Percentiles rank a stretch among this genome's conserved stretches.
These are phyloP conservation scores for Synchytrium microbalum DNA, from an alignment of 371 early-diverging fungal genomes.

Conservation along the genomic window DNA sequence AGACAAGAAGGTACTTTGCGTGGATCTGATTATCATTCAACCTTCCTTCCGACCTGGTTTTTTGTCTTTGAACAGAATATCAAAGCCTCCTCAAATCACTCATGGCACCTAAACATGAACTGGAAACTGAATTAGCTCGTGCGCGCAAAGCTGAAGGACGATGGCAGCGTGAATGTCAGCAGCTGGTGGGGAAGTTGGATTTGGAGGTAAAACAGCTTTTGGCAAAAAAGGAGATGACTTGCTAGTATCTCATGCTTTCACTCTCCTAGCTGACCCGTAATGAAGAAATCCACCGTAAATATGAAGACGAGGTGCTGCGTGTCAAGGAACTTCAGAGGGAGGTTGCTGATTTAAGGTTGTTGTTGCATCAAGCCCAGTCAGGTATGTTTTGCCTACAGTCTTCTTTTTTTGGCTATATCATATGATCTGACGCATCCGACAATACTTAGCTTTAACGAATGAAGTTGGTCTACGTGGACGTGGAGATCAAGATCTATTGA, in stretches of 20 bases:
- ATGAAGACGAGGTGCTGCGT: constrained; percentile 26
- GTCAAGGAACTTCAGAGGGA: constrained; percentile 34
- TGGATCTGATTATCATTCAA: neutral
- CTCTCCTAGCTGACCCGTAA: constrained; percentile 22
- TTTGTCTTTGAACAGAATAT: constrained; percentile 21
- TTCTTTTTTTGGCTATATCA: constrained; percentile 2
- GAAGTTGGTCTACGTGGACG: constrained; percentile 1
- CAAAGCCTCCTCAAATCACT: constrained; percentile 32
- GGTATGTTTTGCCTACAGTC: too few relatives aligned
- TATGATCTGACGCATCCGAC: neutral
- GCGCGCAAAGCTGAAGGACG: constrained; percentile 23
- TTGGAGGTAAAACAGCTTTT: constrained; percentile 20
- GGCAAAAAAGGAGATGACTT: neutral
- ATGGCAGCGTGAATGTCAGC: constrained; percentile 41
- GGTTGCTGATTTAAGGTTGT: constrained; percentile 24
- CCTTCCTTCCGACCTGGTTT: neutral
- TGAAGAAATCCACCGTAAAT: constrained; percentile 26
- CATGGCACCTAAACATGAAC: constrained; percentile 33
- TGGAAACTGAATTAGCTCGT: constrained; percentile 28
- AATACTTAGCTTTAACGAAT: neutral
- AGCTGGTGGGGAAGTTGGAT: constrained; percentile 34
- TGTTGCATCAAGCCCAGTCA: constrained; percentile 28
- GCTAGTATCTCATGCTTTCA: neutral
- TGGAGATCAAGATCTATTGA: constrained; percentile 10
- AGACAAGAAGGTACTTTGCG: constrained; percentile 29